Evolutionary conservation across 2,329 filamentous ascomycete species (phyloP).

Genomic region (Sporothrix schenckii): DNA sequence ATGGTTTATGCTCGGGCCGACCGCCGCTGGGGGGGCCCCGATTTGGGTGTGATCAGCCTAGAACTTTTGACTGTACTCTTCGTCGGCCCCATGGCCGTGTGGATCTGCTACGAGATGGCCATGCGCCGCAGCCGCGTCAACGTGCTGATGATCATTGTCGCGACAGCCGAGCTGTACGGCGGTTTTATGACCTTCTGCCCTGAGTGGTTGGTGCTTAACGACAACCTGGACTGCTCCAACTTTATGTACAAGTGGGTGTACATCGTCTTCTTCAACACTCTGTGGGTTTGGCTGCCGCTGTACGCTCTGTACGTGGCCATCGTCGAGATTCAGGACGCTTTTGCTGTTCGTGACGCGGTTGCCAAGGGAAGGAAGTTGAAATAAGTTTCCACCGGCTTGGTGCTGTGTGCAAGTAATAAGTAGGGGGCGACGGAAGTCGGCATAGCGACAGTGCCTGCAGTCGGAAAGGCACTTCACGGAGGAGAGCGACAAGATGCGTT

Average conservation of each 20-base stretch:
- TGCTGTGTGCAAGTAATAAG: not conserved
- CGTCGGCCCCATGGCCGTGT: slow-evolving; percentile 61
- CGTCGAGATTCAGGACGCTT: slow-evolving; percentile 59
- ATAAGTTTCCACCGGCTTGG: slow-evolving; percentile 31
- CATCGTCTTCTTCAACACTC: slow-evolving; percentile 68
- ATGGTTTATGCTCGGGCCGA: slow-evolving; percentile 71
- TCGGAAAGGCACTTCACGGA: not conserved
- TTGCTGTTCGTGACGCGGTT: slow-evolving; percentile 47
- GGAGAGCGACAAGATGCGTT: not conserved
- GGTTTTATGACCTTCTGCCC: slow-evolving; percentile 73
- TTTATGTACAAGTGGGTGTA: slow-evolving; percentile 71
- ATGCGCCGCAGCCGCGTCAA: slow-evolving; percentile 53
- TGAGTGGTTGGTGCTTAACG: slow-evolving; percentile 66
- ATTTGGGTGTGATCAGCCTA: slow-evolving; percentile 64
- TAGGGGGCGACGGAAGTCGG: not conserved
- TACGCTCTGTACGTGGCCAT: slow-evolving; percentile 61
- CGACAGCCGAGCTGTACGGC: slow-evolving; percentile 68
- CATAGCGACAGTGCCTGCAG: not conserved
- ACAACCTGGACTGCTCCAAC: slow-evolving; percentile 66
- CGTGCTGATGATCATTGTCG: slow-evolving; percentile 66
- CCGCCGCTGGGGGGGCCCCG: slow-evolving; percentile 64
- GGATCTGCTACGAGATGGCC: slow-evolving; percentile 63
- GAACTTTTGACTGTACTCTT: slow-evolving; percentile 68
- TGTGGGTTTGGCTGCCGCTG: slow-evolving; percentile 67
- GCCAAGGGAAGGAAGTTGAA: slow-evolving; percentile 43